phyloP scores from a whole-genome alignment of 345 rosid genomes.

The Bruguiera sexangula region DNA sequence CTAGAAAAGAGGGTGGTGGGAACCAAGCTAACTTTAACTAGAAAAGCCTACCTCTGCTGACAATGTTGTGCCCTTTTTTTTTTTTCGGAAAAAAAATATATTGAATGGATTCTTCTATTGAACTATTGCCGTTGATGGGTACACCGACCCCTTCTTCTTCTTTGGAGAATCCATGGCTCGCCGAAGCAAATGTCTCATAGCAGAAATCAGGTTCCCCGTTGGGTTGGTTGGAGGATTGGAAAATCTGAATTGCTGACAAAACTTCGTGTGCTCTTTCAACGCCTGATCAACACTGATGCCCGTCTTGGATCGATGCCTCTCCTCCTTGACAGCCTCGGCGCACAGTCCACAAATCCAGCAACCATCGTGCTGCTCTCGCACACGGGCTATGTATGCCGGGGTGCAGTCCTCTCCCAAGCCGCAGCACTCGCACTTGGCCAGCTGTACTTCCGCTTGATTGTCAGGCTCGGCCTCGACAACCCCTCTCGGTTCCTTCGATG shows the following conservation, averaged over 20 bases:
- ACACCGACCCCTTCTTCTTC: slow-evolving; percentile 19
- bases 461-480: neutral
- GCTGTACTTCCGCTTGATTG: slow-evolving; percentile 28
- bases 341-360: slow-evolving; percentile 81
- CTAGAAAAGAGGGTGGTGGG: too few species aligned
- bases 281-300: slow-evolving; percentile 52
- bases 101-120: neutral
- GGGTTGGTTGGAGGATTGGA: slow-evolving; percentile 37
- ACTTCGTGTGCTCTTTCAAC: slow-evolving; percentile 51
- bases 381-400: slow-evolving; percentile 45
- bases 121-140: slow-evolving; percentile 1
- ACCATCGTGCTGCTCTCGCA: slow-evolving; percentile 52
- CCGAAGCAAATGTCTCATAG: slow-evolving; percentile 36
- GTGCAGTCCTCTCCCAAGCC: slow-evolving; percentile 75
- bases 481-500: slow-evolving; percentile 2
- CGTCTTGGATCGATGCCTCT: slow-evolving; percentile 34
- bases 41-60: neutral
- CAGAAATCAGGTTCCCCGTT: slow-evolving; percentile 38
- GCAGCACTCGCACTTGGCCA: slow-evolving; percentile 64
- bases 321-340: slow-evolving; percentile 65
- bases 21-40: too few species aligned
- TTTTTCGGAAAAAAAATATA: too few species aligned
- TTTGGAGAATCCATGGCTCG: slow-evolving; percentile 40
- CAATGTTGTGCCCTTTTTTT: neutral
- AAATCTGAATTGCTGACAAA: slow-evolving; percentile 49